Percentiles rank a stretch among this genome's conserved stretches.
phyloP scores from a whole-genome alignment of 2,329 filamentous ascomycete species.

The Coniochaeta sp. region DNA sequence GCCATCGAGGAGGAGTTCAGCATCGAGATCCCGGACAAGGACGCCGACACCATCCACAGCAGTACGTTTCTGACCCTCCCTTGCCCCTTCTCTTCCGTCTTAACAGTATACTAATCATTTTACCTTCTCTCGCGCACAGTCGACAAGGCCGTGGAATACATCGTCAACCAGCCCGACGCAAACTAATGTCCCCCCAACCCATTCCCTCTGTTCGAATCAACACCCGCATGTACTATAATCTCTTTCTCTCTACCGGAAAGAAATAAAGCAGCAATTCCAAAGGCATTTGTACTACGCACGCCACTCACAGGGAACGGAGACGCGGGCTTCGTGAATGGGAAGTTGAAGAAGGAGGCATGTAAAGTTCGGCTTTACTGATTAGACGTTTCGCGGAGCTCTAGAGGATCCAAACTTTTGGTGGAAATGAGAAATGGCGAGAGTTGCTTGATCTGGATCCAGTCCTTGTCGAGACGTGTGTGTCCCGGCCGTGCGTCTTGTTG shows the following conservation, averaged over 20 bases:
- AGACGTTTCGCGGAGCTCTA: neutral
- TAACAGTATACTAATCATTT: neutral
- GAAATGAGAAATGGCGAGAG: neutral
- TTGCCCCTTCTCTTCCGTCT: neutral
- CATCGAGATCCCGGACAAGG: slow-evolving; percentile 98
- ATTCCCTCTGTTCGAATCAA: neutral
- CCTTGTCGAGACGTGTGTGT: no score
- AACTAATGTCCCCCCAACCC: slow-evolving; percentile 36
- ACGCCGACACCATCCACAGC: slow-evolving; percentile 89
- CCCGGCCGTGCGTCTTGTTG: no score
- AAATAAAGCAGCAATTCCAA: neutral
- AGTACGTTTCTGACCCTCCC: slow-evolving; percentile 48
- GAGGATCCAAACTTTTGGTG: neutral
- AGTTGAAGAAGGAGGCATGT: no score
- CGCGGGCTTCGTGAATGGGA: neutral
- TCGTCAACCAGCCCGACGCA: slow-evolving; percentile 87
- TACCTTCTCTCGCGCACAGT: slow-evolving; percentile 45
- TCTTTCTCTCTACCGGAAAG: neutral
- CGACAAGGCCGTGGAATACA: slow-evolving; percentile 91
- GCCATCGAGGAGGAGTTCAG: slow-evolving; percentile 91
- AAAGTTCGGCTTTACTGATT: neutral
- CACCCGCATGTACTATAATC: neutral
- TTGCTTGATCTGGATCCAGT: neutral
- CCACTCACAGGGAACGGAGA: neutral
- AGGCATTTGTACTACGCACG: neutral